phyloP scores from a whole-genome alignment of 176 grass and related monocot genomes.

The Aegilops sharonensis region DNA sequence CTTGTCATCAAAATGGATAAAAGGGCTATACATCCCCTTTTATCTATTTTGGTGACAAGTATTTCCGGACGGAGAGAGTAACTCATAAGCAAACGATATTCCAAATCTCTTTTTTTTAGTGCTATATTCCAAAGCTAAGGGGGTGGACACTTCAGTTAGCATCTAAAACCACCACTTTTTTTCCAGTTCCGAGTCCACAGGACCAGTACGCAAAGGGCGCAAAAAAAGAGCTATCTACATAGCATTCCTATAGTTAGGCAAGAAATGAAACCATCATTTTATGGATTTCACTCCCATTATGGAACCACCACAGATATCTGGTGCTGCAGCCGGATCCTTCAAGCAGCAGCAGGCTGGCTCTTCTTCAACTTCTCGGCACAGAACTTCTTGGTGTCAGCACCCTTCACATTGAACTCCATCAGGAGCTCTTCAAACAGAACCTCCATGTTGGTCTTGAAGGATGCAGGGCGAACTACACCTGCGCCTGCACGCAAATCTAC shows the following conservation, averaged over 20 bases:
- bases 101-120: too few relatives aligned
- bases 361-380: slow-evolving; percentile 54
- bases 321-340: slow-evolving; percentile 4
- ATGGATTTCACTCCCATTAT: slow-evolving; percentile 28
- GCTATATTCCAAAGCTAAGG: neutral
- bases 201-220: neutral
- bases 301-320: slow-evolving; percentile 1
- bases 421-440: slow-evolving; percentile 78
- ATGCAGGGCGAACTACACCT: neutral
- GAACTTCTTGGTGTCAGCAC: slow-evolving; percentile 72
- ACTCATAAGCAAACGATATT: too few relatives aligned
- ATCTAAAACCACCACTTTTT: neutral
- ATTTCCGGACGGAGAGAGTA: too few relatives aligned
- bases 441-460: slow-evolving; percentile 48
- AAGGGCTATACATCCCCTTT: too few relatives aligned
- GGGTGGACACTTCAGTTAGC: slow-evolving; percentile 31
- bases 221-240: slow-evolving; percentile 19
- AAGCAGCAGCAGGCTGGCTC: slow-evolving; percentile 33
- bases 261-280: slow-evolving; percentile 38
- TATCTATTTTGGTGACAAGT: too few relatives aligned
- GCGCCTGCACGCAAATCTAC: neutral
- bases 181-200: slow-evolving; percentile 7
- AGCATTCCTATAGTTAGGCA: slow-evolving; percentile 29
- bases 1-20: too few relatives aligned
- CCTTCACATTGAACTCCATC: slow-evolving; percentile 94